Percentiles rank a stretch among this genome's conserved stretches.
These are phyloP conservation scores for Ophiostoma himal-ulmi DNA, from an alignment of 2,329 filamentous ascomycete species.

Conservation along the genomic window DNA sequence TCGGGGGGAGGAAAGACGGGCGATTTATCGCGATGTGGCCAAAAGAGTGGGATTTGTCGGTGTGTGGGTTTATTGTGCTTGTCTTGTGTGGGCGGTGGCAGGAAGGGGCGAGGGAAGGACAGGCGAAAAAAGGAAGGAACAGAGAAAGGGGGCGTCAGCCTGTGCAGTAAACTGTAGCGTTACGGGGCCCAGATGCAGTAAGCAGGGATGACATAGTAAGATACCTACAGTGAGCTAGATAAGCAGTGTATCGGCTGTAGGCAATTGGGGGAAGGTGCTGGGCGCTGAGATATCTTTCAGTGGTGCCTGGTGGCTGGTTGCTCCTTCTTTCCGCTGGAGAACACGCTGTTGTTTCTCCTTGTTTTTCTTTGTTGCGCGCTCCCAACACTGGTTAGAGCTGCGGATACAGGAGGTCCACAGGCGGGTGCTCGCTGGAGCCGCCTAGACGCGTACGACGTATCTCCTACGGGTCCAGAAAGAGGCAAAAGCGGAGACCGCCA, in stretches of 20 bases:
- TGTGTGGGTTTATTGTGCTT: conserved; percentile 22
- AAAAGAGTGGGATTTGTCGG: conserved; percentile 28
- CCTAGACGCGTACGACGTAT: conserved; percentile 9
- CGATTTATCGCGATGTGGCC: conserved; percentile 28
- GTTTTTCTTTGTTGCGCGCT: neutral
- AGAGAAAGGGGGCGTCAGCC: neutral
- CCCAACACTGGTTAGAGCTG: neutral
- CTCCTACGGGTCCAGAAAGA: conserved; percentile 2
- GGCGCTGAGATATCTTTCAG: neutral
- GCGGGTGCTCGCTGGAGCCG: neutral
- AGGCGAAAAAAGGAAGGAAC: conserved; percentile 16
- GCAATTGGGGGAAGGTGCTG: too few species aligned
- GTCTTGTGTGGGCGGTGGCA: conserved; percentile 9
- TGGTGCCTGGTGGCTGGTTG: neutral
- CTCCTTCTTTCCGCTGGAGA: neutral
- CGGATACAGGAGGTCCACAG: conserved; percentile 8
- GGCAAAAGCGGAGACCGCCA: neutral
- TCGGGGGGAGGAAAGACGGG: conserved; percentile 21
- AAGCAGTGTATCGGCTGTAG: too few species aligned
- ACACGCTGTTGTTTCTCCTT: conserved; percentile 9
- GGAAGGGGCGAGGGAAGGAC: conserved; percentile 19
- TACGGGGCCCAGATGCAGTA: neutral
- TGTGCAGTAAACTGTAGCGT: neutral
- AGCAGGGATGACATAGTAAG: neutral
- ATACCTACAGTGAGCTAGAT: neutral